Evolutionary conservation across 1,284 basidiomycete genomes (phyloP), one percentile per base, ranked within the genome.

Genomic region (Boletellus sp.): DNA sequence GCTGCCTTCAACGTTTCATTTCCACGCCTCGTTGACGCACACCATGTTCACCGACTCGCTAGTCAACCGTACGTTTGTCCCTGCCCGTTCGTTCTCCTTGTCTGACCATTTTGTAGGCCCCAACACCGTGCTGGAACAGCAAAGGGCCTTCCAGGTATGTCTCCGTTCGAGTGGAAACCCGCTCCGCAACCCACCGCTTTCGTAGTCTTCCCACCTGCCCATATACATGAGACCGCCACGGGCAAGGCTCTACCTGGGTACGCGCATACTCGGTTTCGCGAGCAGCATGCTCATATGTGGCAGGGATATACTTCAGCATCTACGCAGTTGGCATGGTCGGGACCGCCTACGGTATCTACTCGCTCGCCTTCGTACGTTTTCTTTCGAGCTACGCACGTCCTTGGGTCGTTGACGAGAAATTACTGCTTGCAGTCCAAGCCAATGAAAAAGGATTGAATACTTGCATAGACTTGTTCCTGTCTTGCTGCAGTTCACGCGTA

Each of bases 91-190:
- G 20, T 1, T 17, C 10, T 11, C 11, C 11, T 13, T 4, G 7
- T 22, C 23, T 41, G 19, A 26, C 21, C 13, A 2, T 17, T 32
- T 36, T 35, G 2, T 26, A 64, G 87, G 74, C 52, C 80, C 78
- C 52, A 86, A 89, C 73, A 64, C 60, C 47, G 74, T 87, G 52
- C 62, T 78, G 41, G 77, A 83, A 69, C 80, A 68, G 63, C 86
- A 89, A 69, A 78, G 69, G 68, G 50, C 62, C 47, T 74, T 79
- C 64, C 87, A 89, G 74, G 86, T 86, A 48, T 41, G 68, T 58
- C 43, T 21, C 16, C 1, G 1, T 33, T 2, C 20, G 9, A 27
- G 6, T 2, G 7, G 9, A 20, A 9, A 16, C 17, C 10, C 13
- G 2, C 17, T 10, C 19, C 3, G 30, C 9, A 33, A 46, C 59